Base-by-base conservation (phyloP, 1,284 basidiomycete genomes). In the Moniliella sp. region DNA sequence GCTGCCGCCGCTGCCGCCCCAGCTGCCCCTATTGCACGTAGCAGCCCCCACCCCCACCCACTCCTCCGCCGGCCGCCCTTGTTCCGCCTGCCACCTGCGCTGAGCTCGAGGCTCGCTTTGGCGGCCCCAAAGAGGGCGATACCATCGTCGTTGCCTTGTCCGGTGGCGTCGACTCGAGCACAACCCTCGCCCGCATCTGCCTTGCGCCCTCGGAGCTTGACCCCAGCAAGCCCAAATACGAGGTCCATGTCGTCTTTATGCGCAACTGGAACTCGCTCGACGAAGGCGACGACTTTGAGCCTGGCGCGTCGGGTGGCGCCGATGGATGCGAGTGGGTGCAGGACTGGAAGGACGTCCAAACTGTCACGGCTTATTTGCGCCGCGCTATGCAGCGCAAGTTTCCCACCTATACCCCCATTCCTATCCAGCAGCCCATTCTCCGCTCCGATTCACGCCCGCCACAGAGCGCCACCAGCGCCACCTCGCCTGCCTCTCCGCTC, bases 301-400 rank as follows among this genome's bases (percentile, higher is more conserved):
- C 52, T 1, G 58, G 67, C 1, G n/a, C n/a, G n/a, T 46, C 46
- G 7, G 55, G 55, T 15, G 55, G 55, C 3, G 37, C 45, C 1
- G 31, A 39, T 18, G 80, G 81, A 0, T 93, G 88, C 55, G 76
- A 81, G 51, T 94, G 88, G 88, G 77, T 93, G 61, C 75, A 74
- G 35, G 86, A 94, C 50, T 94, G 80, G 79, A 70, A 77, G 35
- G 80, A 88, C 50, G 86, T 93, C 1, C 74, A 75, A 47, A 64
- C 65, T 5, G 78, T 91, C 5, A 84, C 81, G 53, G 67, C 59
- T 36, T 68, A 67, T 45, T 67, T 54, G 72, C 33, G 77, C 65
- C 32, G 71, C 79, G n/a, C n/a, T n/a, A n/a, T n/a, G n/a, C n/a
- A n/a, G n/a, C n/a, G n/a, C n/a, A n/a, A n/a, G n/a, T n/a, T n/a